Conservation (phyloP, 345 rosid species). For the Bruguiera sexangula region DNA sequence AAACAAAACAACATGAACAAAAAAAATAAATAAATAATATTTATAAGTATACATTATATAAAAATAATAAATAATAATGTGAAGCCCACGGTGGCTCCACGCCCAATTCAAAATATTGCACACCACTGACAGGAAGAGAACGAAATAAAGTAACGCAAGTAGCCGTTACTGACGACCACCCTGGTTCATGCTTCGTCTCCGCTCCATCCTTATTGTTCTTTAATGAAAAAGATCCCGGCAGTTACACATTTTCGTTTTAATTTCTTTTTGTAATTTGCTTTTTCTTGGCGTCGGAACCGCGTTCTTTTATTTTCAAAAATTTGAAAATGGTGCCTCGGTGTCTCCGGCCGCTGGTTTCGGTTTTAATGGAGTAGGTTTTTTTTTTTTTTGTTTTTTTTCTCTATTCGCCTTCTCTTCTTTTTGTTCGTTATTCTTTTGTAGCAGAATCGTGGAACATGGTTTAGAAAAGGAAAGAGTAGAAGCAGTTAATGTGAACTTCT, state of each 20-base stretch:
- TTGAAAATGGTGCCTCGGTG: not conserved
- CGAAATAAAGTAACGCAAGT: too few species aligned
- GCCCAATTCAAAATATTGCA: too few species aligned
- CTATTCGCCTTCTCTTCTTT: not conserved
- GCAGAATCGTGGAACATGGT: not conserved
- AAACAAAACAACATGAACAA: too few species aligned
- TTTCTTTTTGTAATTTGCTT: not conserved
- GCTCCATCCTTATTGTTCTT: too few species aligned
- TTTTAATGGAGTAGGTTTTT: constrained; percentile 14
- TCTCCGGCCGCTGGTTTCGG: not conserved
- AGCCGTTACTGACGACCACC: not conserved
- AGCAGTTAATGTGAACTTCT: not conserved
- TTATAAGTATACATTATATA: too few species aligned
- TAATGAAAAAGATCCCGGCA: not conserved
- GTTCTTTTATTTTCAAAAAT: too few species aligned
- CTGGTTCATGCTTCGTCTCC: not conserved
- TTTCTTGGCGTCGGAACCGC: not conserved
- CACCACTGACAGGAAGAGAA: too few species aligned
- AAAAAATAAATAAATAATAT: too few species aligned
- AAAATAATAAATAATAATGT: too few species aligned
- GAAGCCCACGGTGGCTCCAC: too few species aligned
- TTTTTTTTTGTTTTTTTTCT: not conserved
- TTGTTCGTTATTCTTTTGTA: constrained; percentile 12
- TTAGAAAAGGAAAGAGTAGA: constrained; percentile 11
- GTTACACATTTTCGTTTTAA: not conserved